A percentile compares a stretch with the other conserved stretches of the same genome.
phyloP scores from a whole-genome alignment of 2,329 filamentous ascomycete genomes.

The Volutella citrinella region DNA sequence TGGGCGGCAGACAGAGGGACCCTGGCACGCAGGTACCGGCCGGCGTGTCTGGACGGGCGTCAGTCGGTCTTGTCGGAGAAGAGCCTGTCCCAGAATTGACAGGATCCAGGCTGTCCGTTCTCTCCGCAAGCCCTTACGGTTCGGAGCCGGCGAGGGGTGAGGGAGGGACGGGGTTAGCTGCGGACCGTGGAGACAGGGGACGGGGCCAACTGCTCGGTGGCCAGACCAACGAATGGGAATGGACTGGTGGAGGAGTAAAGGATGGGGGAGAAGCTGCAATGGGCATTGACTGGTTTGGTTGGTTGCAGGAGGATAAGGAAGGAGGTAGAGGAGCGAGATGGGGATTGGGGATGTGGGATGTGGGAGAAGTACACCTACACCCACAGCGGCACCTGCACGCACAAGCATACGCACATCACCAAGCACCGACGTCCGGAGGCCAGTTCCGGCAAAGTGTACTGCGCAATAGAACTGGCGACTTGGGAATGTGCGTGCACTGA shows the following conservation, averaged over 20 bases:
- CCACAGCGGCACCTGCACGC: slow-evolving; percentile 22
- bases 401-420: slow-evolving; percentile 26
- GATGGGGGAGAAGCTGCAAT: not conserved
- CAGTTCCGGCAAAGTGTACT: too few relatives aligned
- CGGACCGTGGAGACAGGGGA: slow-evolving; percentile 13
- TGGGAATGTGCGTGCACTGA: too few relatives aligned
- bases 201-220: slow-evolving; percentile 15
- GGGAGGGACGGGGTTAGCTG: slow-evolving; percentile 10
- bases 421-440: slow-evolving; percentile 23
- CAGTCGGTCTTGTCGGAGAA: slow-evolving; percentile 3
- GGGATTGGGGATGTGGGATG: slow-evolving; percentile 10
- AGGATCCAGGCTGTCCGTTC: not conserved
- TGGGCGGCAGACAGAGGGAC: slow-evolving; percentile 21
- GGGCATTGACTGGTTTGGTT: too few relatives aligned
- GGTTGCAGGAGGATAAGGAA: not conserved
- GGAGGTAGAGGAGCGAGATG: slow-evolving; percentile 6
- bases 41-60: slow-evolving; percentile 9
- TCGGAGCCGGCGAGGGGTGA: not conserved
- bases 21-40: too few relatives aligned
- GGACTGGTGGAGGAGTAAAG: not conserved
- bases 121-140: not conserved
- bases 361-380: slow-evolving; percentile 19
- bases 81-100: slow-evolving; percentile 9
- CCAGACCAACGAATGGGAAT: slow-evolving; percentile 14
- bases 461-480: too few relatives aligned